Evolutionary conservation across 169 alveolate species (phyloP), one percentile per base, ranked within the genome.

Genomic region (Plasmodium knowlesi): DNA sequence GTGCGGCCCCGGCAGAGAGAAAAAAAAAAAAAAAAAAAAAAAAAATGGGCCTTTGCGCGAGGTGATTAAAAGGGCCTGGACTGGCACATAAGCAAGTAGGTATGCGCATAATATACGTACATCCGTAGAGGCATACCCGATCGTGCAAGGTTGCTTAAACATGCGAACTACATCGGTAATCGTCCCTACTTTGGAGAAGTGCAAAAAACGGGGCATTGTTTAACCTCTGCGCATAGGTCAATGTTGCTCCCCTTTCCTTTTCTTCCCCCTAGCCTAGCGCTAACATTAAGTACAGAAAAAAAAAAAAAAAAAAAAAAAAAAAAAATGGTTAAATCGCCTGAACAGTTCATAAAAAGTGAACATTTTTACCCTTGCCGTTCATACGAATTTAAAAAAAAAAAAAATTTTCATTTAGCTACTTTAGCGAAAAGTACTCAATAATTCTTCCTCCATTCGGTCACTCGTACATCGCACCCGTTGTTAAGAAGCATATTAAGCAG

Each of bases 271-370:
- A 16, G 14, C 76, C 32, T 39, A 67, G 30, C 30, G 30, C 37
- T 25, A 67, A n/a, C n/a, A n/a, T 19, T 1, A 67, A 67, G 76
- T 67, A 28, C 5, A 67, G n/a, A 61, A 61, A 61, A 19, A 61
- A 61, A 61, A 61, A 61, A 61, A 61, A 61, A 19, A 61, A 19
- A 61, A 19, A 57, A 57, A 43, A 67, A 67, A 67, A 67, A 67
- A 67, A 67, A 67, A 67, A 19, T 22, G 16, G n/a, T 9, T 19
- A 57, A n/a, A n/a, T 67, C 37, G 37, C 76, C 76, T 67, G 76
- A 67, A 67, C 76, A 67, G 37, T 25, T 19, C 76, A 67, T 67
- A 67, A 67, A 61, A 67, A 25, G 76, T 67, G 76, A 67, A 67
- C 14, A 67, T 67, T 67, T 67, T 67, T 67, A 67, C 5, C 76